Conservation (phyloP, 495 filamentous ascomycete genomes). For the Tuber aestivum region DNA sequence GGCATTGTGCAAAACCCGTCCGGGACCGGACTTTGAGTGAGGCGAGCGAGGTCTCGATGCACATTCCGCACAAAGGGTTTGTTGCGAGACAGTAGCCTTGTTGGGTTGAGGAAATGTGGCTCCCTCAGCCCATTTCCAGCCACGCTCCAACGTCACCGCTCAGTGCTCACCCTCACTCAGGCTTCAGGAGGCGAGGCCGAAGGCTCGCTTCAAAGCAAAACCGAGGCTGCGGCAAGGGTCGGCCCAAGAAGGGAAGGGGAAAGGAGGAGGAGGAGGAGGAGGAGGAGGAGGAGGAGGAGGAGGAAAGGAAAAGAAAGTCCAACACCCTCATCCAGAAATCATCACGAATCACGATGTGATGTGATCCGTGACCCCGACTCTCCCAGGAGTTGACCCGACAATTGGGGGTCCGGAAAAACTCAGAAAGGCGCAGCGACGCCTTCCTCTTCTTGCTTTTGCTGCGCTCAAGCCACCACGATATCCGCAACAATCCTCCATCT, state of each 20-base stretch:
- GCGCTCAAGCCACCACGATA: not conserved
- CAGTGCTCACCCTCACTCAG: not conserved
- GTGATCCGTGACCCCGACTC: not conserved
- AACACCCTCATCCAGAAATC: not conserved
- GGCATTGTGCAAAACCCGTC: not conserved
- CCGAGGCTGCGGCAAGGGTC: not conserved
- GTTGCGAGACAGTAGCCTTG: not conserved
- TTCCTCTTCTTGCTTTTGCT: not conserved
- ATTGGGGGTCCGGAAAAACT: not conserved
- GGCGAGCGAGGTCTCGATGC: too few species aligned
- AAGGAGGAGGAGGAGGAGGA: not conserved
- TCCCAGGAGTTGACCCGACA: not conserved
- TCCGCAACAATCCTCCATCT: not conserved
- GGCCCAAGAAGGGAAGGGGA: not conserved
- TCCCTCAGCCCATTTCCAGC: not conserved
- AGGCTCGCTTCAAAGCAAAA: not conserved
- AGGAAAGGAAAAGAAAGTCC: not conserved
- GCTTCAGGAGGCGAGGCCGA: not conserved
- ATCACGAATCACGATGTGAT: not conserved
- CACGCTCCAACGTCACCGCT: not conserved
- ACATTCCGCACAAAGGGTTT: not conserved
- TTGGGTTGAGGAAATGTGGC: not conserved
- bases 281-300: too few species aligned
- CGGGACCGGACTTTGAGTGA: too few species aligned
- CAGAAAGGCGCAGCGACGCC: not conserved